These are phyloP conservation scores for Colletotrichum falcatum DNA, from an alignment of 2,329 filamentous ascomycete genomes.

Conservation along the genomic window DNA sequence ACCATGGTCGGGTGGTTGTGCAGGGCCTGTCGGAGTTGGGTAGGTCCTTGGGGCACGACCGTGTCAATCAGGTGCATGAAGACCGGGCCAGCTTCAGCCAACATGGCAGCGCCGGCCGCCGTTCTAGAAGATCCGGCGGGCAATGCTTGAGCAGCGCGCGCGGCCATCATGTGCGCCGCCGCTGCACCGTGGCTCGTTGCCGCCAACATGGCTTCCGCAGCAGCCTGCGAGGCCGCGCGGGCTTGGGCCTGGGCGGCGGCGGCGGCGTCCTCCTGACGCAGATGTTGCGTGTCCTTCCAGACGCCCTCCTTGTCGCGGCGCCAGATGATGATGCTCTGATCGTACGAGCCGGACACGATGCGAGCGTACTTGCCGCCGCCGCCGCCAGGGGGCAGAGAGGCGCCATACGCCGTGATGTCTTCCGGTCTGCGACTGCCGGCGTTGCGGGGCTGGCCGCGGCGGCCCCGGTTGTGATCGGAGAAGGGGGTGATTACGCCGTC, in stretches of 20 bases:
- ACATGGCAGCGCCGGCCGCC: constrained; percentile 46
- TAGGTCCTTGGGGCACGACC: constrained; percentile 62
- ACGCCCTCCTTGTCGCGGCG: constrained; percentile 84
- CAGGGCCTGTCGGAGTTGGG: constrained; percentile 60
- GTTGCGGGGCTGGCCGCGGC: constrained; percentile 61
- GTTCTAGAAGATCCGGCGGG: constrained; percentile 46
- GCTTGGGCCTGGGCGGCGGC: constrained; percentile 55
- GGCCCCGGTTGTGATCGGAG: constrained; percentile 44
- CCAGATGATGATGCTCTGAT: constrained; percentile 97
- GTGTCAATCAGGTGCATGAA: constrained; percentile 66
- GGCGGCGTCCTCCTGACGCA: constrained; percentile 80
- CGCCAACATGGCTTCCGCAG: constrained; percentile 10
- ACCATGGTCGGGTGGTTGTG: constrained; percentile 62
- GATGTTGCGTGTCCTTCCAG: constrained; percentile 82
- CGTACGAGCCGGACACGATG: constrained; percentile 98
- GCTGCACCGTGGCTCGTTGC: not conserved
- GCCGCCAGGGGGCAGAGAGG: constrained; percentile 89
- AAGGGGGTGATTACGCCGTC: constrained; percentile 57
- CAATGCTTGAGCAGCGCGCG: constrained; percentile 34
- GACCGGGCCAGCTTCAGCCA: constrained; percentile 51
- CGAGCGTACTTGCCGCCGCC: constrained; percentile 89
- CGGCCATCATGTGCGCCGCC: not conserved
- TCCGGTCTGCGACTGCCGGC: constrained; percentile 80
- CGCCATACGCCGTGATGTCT: constrained; percentile 83
- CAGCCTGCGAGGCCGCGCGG: constrained; percentile 13